Evolutionary conservation across 345 rosid species (phyloP).

Genomic region (Rhodomyrtus tomentosa): DNA sequence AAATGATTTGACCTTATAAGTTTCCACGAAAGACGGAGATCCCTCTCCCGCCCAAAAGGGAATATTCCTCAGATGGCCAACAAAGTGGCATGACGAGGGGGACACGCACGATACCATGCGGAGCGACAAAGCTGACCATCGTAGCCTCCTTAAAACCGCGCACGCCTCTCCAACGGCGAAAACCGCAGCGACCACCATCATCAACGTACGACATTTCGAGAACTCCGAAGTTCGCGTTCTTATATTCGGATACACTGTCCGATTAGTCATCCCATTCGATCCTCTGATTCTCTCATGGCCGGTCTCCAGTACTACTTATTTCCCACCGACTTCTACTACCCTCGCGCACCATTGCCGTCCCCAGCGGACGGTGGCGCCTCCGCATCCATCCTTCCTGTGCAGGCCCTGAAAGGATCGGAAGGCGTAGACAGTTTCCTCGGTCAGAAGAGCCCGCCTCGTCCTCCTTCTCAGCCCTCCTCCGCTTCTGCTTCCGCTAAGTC

Average conservation of each 20-base stretch:
- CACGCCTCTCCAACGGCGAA: background rate
- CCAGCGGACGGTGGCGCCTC: background rate
- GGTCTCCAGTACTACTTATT: conserved; percentile 14
- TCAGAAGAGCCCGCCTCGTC: too few relatives aligned
- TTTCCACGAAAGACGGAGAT: too few relatives aligned
- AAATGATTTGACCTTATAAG: too few relatives aligned
- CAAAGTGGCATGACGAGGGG: background rate
- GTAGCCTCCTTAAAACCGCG: background rate
- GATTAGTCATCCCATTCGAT: background rate
- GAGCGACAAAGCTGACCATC: background rate
- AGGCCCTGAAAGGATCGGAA: background rate
- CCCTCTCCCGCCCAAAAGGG: background rate
- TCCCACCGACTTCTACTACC: conserved; percentile 14
- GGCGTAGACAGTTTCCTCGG: background rate
- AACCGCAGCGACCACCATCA: background rate
- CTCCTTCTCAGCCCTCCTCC: too few relatives aligned
- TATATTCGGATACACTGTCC: background rate
- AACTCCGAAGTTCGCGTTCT: background rate
- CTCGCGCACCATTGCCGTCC: background rate
- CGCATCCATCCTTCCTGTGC: background rate
- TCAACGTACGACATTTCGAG: background rate
- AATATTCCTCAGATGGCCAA: background rate
- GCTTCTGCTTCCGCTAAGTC: too few relatives aligned
- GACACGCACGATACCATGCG: background rate
- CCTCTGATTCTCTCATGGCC: conserved; percentile 2